Evolutionary conservation across 768 basidiomycete species (phyloP).

Genomic region (Leccinum rimulosum): DNA sequence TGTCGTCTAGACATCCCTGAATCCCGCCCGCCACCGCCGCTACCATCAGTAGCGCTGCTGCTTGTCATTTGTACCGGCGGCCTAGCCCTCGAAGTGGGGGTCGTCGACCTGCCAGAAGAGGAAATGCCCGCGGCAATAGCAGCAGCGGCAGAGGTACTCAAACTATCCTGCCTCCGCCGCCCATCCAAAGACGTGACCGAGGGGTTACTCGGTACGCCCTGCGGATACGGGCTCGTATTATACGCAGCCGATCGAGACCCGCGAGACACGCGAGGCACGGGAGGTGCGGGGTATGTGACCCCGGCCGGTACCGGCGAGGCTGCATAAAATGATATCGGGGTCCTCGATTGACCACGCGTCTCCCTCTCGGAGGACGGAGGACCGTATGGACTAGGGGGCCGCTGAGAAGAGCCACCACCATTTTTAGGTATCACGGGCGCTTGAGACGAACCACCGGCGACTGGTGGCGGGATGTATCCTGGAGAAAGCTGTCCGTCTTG

Average conservation of each 20-base stretch:
- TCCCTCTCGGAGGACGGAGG: constrained; percentile 22
- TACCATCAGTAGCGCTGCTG: constrained; percentile 9
- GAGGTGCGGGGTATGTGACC: constrained; percentile 28
- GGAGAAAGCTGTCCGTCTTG: constrained; percentile 13
- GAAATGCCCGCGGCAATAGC: not conserved
- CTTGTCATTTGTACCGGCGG: constrained; percentile 12
- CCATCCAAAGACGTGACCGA: constrained; percentile 24
- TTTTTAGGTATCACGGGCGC: constrained; percentile 24
- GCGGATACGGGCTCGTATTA: constrained; percentile 1
- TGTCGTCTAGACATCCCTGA: constrained; percentile 16
- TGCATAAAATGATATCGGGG: constrained; percentile 24
- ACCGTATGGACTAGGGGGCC: constrained; percentile 8
- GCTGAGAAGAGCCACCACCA: constrained; percentile 11
- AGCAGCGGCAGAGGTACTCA: constrained; percentile 18
- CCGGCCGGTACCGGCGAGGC: constrained; percentile 26
- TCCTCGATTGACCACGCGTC: constrained; percentile 15
- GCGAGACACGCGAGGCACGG: constrained; percentile 6
- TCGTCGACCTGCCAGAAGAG: not conserved
- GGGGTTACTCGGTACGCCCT: constrained; percentile 11
- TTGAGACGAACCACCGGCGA: constrained; percentile 7
- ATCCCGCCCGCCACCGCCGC: constrained; percentile 3
- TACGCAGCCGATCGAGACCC: constrained; percentile 21
- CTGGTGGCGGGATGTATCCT: constrained; percentile 11
- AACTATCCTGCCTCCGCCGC: constrained; percentile 24
- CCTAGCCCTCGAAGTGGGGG: constrained; percentile 13